phyloP scores from a whole-genome alignment of 164 flowering plant genomes.

The Pachysandra terminalis region DNA sequence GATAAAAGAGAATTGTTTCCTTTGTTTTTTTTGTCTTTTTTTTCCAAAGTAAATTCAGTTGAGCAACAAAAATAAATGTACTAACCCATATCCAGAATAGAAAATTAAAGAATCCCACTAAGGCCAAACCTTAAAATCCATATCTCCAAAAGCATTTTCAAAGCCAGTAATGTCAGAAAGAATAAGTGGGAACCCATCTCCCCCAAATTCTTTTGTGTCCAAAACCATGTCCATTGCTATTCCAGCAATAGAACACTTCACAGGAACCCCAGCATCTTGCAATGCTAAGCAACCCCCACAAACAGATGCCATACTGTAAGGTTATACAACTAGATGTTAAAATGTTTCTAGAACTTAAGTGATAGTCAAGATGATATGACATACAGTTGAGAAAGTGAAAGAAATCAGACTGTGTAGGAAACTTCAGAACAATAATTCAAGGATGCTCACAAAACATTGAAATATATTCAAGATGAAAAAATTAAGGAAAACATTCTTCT shows the following conservation, averaged over 20 bases:
- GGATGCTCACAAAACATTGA: not conserved
- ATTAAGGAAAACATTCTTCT: not conserved
- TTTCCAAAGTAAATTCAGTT: not conserved
- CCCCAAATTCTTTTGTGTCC: slow-evolving; percentile 96
- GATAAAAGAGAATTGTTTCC: no score
- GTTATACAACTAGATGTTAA: slow-evolving; percentile 6
- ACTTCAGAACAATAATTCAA: not conserved
- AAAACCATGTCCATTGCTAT: slow-evolving; percentile 98
- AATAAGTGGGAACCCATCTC: slow-evolving; percentile 92
- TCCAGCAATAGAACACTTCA: slow-evolving; percentile 80
- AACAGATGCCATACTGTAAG: slow-evolving; percentile 94
- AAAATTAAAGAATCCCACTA: not conserved
- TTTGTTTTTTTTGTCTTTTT: no score
- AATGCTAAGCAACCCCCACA: slow-evolving; percentile 97
- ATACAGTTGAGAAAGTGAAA: not conserved
- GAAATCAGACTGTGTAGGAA: not conserved
- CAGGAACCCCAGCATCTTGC: slow-evolving; percentile 98
- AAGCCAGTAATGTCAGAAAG: slow-evolving; percentile 96
- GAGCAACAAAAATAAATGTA: not conserved
- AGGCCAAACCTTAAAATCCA: slow-evolving; percentile 91
- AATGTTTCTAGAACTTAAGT: not conserved
- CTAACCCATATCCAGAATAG: not conserved
- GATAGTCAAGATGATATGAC: not conserved
- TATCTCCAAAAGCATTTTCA: slow-evolving; percentile 99
- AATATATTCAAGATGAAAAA: not conserved